phyloP scores from a whole-genome alignment of 2,329 filamentous ascomycete species.

The Coccinonectria pachysandricola region DNA sequence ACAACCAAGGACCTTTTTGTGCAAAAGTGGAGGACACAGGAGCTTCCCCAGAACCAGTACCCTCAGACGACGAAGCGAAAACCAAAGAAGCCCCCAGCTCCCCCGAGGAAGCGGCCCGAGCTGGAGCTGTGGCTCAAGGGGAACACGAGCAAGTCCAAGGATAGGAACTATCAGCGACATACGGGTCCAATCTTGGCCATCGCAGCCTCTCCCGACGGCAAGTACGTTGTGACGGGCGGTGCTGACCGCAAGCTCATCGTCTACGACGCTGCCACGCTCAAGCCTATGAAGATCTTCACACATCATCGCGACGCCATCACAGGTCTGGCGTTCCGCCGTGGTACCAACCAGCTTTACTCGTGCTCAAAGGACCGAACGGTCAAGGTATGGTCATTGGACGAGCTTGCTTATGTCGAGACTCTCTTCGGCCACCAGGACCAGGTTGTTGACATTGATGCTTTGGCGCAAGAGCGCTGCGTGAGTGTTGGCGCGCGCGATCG shows the following conservation, averaged over 20 bases:
- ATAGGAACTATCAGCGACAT: conserved; percentile 65
- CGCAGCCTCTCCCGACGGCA: conserved; percentile 79
- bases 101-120: conserved; percentile 50
- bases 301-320: conserved; percentile 86
- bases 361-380: conserved; percentile 85
- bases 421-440: conserved; percentile 93
- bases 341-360: conserved; percentile 87
- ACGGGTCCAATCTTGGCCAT: conserved; percentile 71
- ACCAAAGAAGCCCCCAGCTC: conserved; percentile 46
- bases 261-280: conserved; percentile 73
- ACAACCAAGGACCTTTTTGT: conserved; percentile 76
- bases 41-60: conserved; percentile 50
- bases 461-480: conserved; percentile 79
- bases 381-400: conserved; percentile 89
- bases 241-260: conserved; percentile 76
- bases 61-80: conserved; percentile 48
- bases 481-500: conserved; percentile 85
- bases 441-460: conserved; percentile 72
- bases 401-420: conserved; percentile 89
- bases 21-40: conserved; percentile 81
- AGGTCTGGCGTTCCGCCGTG: conserved; percentile 72
- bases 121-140: conserved; percentile 54
- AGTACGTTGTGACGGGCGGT: conserved; percentile 84
- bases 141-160: conserved; percentile 46
- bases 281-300: conserved; percentile 72